A percentile compares a stretch with the other conserved stretches of the same genome.
phyloP scores from a whole-genome alignment of 108 stramenopile genomes.

The Tribonema minus region DNA sequence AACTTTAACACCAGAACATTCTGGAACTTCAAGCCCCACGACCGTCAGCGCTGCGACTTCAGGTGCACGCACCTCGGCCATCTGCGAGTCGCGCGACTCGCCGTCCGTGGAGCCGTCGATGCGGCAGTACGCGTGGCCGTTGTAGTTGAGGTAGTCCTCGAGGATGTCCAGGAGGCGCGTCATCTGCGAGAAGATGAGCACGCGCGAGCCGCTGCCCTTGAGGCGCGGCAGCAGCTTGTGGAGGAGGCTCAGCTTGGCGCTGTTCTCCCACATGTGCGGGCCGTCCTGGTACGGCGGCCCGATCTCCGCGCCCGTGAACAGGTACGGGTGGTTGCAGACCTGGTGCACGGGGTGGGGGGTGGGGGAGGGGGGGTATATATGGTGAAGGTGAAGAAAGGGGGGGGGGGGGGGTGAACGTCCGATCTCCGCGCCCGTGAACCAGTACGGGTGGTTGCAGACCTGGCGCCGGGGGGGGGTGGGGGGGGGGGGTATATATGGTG shows the following conservation, averaged over 20 bases:
- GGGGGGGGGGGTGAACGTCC: no score
- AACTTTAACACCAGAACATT: not conserved
- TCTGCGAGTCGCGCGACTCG: conserved; percentile 82
- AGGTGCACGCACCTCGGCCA: conserved; percentile 62
- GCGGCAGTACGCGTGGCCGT: conserved; percentile 78
- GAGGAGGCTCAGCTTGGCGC: conserved; percentile 79
- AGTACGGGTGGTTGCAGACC: conserved; percentile 99
- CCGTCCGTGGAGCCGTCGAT: conserved; percentile 95
- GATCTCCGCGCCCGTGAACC: conserved; percentile 92
- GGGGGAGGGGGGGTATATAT: not conserved
- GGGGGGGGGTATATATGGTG: not conserved
- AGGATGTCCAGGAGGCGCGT: conserved; percentile 63
- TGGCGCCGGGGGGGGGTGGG: not conserved
- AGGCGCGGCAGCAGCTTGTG: conserved; percentile 63
- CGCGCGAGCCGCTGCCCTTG: conserved; percentile 53
- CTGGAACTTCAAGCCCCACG: no score
- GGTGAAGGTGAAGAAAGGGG: not conserved
- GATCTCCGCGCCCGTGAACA: conserved; percentile 93
- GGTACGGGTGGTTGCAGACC: conserved; percentile 99
- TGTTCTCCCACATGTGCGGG: conserved; percentile 94
- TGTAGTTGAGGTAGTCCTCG: conserved; percentile 48
- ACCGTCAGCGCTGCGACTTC: not conserved
- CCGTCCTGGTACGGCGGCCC: conserved; percentile 95
- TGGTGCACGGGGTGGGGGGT: not conserved
- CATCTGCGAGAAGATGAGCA: conserved; percentile 67